Percentiles rank a stretch among this genome's conserved stretches.
Conservation (phyloP, 2,329 filamentous ascomycete species). For the Cladophialophora chaetospira region DNA sequence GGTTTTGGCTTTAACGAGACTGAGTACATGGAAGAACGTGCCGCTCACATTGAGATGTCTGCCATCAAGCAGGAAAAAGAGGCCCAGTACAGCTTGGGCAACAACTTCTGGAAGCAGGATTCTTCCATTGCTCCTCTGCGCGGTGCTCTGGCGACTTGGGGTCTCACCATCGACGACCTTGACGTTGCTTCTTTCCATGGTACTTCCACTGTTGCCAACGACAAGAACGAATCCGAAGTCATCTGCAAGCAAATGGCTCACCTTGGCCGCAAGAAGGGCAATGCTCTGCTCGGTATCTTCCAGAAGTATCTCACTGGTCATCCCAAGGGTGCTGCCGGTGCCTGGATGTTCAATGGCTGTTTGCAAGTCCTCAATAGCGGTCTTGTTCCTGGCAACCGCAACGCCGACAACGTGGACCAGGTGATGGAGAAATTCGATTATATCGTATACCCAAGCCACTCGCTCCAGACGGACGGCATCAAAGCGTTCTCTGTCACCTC, state of each 20-base stretch:
- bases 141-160: slow-evolving; percentile 95
- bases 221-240: slow-evolving; percentile 99
- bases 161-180: slow-evolving; percentile 93
- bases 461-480: slow-evolving; percentile 94
- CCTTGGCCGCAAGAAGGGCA: slow-evolving; percentile 93
- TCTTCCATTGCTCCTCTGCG: slow-evolving; percentile 90
- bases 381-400: slow-evolving; percentile 93
- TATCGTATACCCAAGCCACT: slow-evolving; percentile 93
- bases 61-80: slow-evolving; percentile 90
- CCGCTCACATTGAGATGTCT: slow-evolving; percentile 82
- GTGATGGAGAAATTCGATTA: slow-evolving; percentile 97
- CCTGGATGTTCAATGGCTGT: slow-evolving; percentile 99
- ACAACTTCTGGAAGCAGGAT: slow-evolving; percentile 99
- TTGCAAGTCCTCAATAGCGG: slow-evolving; percentile 93
- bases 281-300: slow-evolving; percentile 94
- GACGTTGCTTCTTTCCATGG: slow-evolving; percentile 97
- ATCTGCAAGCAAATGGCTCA: slow-evolving; percentile 96
- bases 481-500: slow-evolving; percentile 99
- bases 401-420: slow-evolving; percentile 95
- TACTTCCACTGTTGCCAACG: slow-evolving; percentile 96
- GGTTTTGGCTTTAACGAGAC: slow-evolving; percentile 72
- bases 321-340: slow-evolving; percentile 97
- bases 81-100: slow-evolving; percentile 86
- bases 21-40: slow-evolving; percentile 83
- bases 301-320: slow-evolving; percentile 99